Base-by-base conservation (phyloP, 148 eudicot genomes). In the Linanthus parryae region DNA sequence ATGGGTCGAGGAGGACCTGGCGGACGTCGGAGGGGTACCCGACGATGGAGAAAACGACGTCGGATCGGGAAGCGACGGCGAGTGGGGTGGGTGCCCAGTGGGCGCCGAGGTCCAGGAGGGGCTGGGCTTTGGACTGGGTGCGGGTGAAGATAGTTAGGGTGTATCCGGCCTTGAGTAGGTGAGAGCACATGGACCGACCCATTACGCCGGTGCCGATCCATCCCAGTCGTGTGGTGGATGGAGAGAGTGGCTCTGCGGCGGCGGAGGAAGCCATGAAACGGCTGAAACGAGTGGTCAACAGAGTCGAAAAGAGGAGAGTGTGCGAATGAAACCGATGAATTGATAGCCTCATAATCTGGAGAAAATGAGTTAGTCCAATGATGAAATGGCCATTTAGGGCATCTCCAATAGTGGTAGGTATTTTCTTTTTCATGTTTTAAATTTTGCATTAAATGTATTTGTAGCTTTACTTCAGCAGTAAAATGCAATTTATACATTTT, bases 191-290 rank as follows among this genome's bases (percentile, higher is more conserved):
- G 63, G 99, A 71, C 29, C 31, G 78, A 44, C 99, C 99, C 99
- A 92, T 92, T 1, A 92, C 99, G 25, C 99, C 99, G 31, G 96
- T 87, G 0, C 99, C 99, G 60, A 92, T 87, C 94, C 94, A 92
- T 19, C 99, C 99, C 44, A 92, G 54, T 0, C 78, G 77, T 44
- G 94, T 84, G 55, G 52, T 79, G 29, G 90, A 62, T 6, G 98
- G 94, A 72, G 38, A 43, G 1, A 84, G 29, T 19, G 74, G 72
- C 2, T 71, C 78, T 43, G 53, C 5, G 63, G 67, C 13, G 50
- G 65, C 7, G 54, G 52, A 26, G 2, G 76, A 39, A 50, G 83
- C 57, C 90, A 84, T 82, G 65, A 56, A 13, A 69, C 53, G 81
- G 73, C 40, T 52, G 69, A 37, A 58, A 41, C 24, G 54, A 42